A percentile compares a stretch with the other conserved stretches of the same genome.
Conservation (phyloP, 805 yeast genomes). For the Sporopachydermia quercuum region DNA sequence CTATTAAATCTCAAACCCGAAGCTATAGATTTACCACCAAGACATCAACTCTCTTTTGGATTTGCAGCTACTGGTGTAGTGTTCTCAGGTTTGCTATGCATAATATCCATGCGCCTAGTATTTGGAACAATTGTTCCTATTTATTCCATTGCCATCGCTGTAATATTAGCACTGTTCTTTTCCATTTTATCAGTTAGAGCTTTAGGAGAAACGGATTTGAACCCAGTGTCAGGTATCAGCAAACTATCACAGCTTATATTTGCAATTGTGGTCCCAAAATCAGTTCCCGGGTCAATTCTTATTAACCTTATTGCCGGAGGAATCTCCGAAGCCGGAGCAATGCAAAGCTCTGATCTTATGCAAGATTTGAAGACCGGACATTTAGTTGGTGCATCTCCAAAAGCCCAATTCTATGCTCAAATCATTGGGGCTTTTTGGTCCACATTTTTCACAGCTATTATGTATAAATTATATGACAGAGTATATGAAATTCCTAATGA, state of each 20-base stretch:
- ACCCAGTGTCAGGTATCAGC: conserved; percentile 95
- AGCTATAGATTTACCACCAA: conserved; percentile 21
- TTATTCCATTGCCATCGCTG: conserved; percentile 52
- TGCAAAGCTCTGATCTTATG: conserved; percentile 97
- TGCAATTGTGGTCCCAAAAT: conserved; percentile 62
- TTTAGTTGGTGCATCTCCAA: conserved; percentile 80
- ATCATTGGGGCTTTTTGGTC: conserved; percentile 80
- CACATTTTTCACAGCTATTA: conserved; percentile 58
- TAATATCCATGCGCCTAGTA: conserved; percentile 44
- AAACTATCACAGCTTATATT: conserved; percentile 81
- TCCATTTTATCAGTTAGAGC: conserved; percentile 87
- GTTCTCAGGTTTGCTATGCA: conserved; percentile 51
- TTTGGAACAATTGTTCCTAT: conserved; percentile 64
- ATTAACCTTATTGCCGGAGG: conserved; percentile 91
- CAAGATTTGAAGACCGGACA: conserved; percentile 95
- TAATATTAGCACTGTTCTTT: conserved; percentile 59
- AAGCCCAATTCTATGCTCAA: conserved; percentile 85
- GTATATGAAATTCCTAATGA: conserved; percentile 79
- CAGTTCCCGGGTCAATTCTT: conserved; percentile 68
- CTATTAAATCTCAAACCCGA: too few relatives aligned
- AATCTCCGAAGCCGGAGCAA: conserved; percentile 96
- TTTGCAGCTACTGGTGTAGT: conserved; percentile 46
- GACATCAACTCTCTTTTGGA: conserved; percentile 34
- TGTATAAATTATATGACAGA: conserved; percentile 68
- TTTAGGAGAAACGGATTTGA: conserved; percentile 89